phyloP scores from a whole-genome alignment of 2,329 filamentous ascomycete genomes.

The Sporothrix sp. region DNA sequence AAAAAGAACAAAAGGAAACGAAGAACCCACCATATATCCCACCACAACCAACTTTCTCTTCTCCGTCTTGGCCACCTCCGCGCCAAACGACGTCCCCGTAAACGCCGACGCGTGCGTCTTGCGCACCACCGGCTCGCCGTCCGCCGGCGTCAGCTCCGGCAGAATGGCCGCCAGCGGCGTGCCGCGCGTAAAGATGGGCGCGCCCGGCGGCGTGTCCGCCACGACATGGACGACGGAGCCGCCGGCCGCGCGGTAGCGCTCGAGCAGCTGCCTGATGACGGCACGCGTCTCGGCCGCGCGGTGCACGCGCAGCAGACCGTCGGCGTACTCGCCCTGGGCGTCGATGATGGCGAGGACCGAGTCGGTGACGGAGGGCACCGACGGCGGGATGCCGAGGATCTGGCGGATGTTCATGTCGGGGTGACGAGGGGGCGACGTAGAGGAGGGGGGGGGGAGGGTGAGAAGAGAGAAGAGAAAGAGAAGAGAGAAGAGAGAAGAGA shows the following conservation, averaged over 20 bases:
- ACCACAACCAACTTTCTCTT: slow-evolving; percentile 10
- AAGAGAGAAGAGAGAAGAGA: too few relatives aligned
- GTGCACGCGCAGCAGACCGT: slow-evolving; percentile 5
- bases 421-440: not conserved
- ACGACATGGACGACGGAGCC: slow-evolving; percentile 12
- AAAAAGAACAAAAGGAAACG: too few relatives aligned
- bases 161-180: slow-evolving; percentile 10
- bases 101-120: slow-evolving; percentile 9
- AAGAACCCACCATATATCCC: slow-evolving; percentile 5
- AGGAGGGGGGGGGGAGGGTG: not conserved
- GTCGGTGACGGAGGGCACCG: slow-evolving; percentile 1
- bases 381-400: slow-evolving; percentile 6
- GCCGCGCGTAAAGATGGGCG: slow-evolving; percentile 13
- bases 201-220: not conserved
- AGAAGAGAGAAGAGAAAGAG: too few relatives aligned
- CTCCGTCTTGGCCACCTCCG: slow-evolving; percentile 6
- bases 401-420: slow-evolving; percentile 10
- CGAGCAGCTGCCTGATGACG: slow-evolving; percentile 9
- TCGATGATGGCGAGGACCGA: slow-evolving; percentile 12
- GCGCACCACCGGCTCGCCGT: slow-evolving; percentile 10
- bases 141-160: not conserved
- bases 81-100: not conserved
- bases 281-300: not conserved
- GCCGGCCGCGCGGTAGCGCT: slow-evolving; percentile 8
- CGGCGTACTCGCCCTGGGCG: slow-evolving; percentile 12